Conservation (phyloP, 2,329 filamentous ascomycete species). For the Fusarium sp. region DNA sequence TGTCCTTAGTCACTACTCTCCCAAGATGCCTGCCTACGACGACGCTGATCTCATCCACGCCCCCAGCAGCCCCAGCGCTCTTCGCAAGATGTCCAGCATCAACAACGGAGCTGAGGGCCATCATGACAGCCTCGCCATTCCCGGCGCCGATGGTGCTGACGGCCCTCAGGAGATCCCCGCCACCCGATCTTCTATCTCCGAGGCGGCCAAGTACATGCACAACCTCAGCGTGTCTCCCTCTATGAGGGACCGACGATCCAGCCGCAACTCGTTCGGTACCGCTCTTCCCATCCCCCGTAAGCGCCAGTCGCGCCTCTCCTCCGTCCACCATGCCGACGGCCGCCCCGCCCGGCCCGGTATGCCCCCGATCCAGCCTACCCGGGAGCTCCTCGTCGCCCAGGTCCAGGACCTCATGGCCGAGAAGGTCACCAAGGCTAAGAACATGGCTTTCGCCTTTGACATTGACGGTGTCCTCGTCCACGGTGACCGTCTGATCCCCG, state of each 20-base stretch:
- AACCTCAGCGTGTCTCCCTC: slow-evolving; percentile 77
- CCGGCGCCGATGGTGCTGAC: slow-evolving; percentile 59
- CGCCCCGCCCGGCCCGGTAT: slow-evolving; percentile 67
- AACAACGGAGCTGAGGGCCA: slow-evolving; percentile 29
- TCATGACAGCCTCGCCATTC: slow-evolving; percentile 47
- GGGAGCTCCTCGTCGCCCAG: slow-evolving; percentile 78
- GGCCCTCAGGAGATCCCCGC: slow-evolving; percentile 79
- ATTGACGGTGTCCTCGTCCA: slow-evolving; percentile 94
- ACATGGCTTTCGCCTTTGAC: slow-evolving; percentile 85
- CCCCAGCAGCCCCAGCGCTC: slow-evolving; percentile 36
- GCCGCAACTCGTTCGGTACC: slow-evolving; percentile 82
- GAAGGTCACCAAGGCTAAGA: slow-evolving; percentile 79
- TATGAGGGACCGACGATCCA: slow-evolving; percentile 76
- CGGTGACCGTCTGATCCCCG: slow-evolving; percentile 81
- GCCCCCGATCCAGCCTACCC: slow-evolving; percentile 71
- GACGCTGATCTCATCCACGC: slow-evolving; percentile 65
- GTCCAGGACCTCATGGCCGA: slow-evolving; percentile 76
- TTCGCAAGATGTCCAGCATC: slow-evolving; percentile 37
- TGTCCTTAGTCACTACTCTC: neutral
- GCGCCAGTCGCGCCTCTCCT: slow-evolving; percentile 77
- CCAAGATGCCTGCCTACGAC: slow-evolving; percentile 72
- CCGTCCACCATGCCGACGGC: slow-evolving; percentile 66
- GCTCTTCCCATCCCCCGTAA: slow-evolving; percentile 81
- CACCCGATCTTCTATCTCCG: slow-evolving; percentile 76
- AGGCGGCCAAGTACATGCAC: slow-evolving; percentile 80